Evolutionary conservation across 2,329 filamentous ascomycete species (phyloP).

Genomic region (Colletotrichum scovillei): DNA sequence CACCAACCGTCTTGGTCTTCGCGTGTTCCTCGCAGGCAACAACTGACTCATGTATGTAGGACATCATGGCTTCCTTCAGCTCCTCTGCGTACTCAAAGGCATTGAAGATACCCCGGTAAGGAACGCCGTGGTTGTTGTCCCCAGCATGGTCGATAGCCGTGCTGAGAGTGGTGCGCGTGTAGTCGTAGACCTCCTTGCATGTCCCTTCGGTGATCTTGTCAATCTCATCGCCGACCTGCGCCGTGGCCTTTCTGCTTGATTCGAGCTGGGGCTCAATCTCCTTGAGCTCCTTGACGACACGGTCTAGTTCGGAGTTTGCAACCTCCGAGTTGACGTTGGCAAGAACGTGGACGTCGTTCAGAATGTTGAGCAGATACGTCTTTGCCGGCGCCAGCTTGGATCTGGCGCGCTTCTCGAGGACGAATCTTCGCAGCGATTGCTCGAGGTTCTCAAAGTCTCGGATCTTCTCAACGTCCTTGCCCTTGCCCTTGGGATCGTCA

Average conservation of each 20-base stretch:
- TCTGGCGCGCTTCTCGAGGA: constrained; percentile 92
- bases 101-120: constrained; percentile 86
- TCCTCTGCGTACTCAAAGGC: constrained; percentile 95
- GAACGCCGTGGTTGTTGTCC: constrained; percentile 81
- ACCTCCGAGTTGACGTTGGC: constrained; percentile 90
- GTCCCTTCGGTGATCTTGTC: constrained; percentile 86
- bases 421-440: constrained; percentile 88
- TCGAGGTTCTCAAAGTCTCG: constrained; percentile 92
- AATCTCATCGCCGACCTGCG: constrained; percentile 83
- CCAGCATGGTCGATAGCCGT: constrained; percentile 82
- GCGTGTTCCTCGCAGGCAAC: constrained; percentile 86
- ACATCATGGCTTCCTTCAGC: constrained; percentile 90
- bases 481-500: constrained; percentile 77
- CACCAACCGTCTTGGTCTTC: constrained; percentile 78
- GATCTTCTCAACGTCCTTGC: constrained; percentile 88
- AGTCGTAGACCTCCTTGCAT: constrained; percentile 85
- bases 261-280: constrained; percentile 89
- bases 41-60: constrained; percentile 85
- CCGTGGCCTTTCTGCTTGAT: constrained; percentile 81
- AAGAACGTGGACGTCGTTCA: constrained; percentile 86
- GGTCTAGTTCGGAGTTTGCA: constrained; percentile 84
- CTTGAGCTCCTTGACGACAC: constrained; percentile 82
- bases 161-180: constrained; percentile 81
- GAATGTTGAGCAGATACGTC: constrained; percentile 93
- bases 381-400: constrained; percentile 96